Conservation (phyloP, 1,139 yeast genomes). For the Nakaseomyces glabratus region DNA sequence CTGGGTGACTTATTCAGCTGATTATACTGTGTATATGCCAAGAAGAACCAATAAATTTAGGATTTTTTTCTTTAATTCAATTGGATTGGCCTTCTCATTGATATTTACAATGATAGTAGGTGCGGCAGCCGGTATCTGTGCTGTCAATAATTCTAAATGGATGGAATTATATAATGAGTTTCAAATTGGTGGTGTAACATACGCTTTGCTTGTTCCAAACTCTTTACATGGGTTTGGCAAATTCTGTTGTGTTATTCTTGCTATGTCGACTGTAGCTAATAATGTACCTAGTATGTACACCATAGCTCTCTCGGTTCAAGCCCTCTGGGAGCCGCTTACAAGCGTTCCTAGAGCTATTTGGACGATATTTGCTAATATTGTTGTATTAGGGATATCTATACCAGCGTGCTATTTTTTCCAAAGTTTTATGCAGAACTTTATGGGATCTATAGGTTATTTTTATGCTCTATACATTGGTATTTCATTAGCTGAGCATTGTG, state of each 20-base stretch:
- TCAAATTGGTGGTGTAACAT: constrained; percentile 73
- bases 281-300: constrained; percentile 92
- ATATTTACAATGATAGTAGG: constrained; percentile 71
- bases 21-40: constrained; percentile 81
- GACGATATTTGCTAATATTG: constrained; percentile 68
- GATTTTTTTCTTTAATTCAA: constrained; percentile 53
- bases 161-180: constrained; percentile 33
- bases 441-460: constrained; percentile 87
- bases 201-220: constrained; percentile 63
- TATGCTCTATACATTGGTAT: constrained; percentile 75
- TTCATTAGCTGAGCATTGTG: constrained; percentile 65
- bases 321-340: constrained; percentile 63
- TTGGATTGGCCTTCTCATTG: constrained; percentile 61
- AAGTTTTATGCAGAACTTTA: constrained; percentile 68
- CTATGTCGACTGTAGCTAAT: constrained; percentile 79
- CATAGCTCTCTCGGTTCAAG: constrained; percentile 74
- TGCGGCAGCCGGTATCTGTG: constrained; percentile 76
- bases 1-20: constrained; percentile 90
- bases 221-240: constrained; percentile 83
- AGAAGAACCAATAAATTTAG: constrained; percentile 47
- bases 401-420: constrained; percentile 76
- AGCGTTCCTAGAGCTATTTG: constrained; percentile 73
- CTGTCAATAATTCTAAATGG: constrained; percentile 37
- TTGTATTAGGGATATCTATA: constrained; percentile 75
- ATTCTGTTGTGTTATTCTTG: constrained; percentile 75